These are phyloP conservation scores for Pythium rishiriense DNA, from an alignment of 352 stramenopile species.

Conservation along the genomic window DNA sequence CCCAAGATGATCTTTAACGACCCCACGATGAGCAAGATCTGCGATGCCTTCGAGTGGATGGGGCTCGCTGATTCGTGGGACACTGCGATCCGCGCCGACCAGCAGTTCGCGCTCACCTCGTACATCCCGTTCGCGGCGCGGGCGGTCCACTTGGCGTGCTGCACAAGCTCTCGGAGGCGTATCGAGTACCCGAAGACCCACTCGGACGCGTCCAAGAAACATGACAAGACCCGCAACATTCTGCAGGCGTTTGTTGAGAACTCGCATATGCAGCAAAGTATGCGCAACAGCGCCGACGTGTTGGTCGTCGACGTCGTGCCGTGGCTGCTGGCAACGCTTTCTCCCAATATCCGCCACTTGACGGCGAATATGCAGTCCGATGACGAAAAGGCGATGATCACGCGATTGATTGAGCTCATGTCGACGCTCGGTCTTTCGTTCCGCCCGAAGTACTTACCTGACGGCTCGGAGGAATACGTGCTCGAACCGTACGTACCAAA, in stretches of 20 bases:
- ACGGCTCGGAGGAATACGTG: conserved; percentile 70
- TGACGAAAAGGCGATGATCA: conserved; percentile 67
- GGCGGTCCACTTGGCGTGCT: conserved; percentile 68
- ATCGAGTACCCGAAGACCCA: conserved; percentile 71
- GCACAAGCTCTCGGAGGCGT: conserved; percentile 66
- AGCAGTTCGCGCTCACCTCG: conserved; percentile 68
- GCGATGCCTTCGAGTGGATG: conserved; percentile 82
- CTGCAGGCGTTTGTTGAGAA: conserved; percentile 63
- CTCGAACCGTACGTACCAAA: conserved; percentile 68
- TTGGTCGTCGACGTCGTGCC: conserved; percentile 78
- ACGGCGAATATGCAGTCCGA: conserved; percentile 58
- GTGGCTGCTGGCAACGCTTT: conserved; percentile 66
- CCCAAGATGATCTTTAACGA: conserved; percentile 89
- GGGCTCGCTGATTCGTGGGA: conserved; percentile 78
- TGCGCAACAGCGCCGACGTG: conserved; percentile 57
- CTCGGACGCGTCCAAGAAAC: conserved; percentile 55
- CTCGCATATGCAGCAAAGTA: conserved; percentile 53
- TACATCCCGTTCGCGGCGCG: conserved; percentile 78
- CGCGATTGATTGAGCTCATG: conserved; percentile 77
- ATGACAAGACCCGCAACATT: conserved; percentile 68
- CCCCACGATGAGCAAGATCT: conserved; percentile 86
- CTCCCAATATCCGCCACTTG: conserved; percentile 59
- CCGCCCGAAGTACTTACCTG: conserved; percentile 58
- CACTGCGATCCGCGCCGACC: conserved; percentile 49
- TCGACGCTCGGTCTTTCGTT: conserved; percentile 77